Base-by-base conservation (phyloP, 2,329 filamentous ascomycete species). In the Xylariaceae sp. region DNA sequence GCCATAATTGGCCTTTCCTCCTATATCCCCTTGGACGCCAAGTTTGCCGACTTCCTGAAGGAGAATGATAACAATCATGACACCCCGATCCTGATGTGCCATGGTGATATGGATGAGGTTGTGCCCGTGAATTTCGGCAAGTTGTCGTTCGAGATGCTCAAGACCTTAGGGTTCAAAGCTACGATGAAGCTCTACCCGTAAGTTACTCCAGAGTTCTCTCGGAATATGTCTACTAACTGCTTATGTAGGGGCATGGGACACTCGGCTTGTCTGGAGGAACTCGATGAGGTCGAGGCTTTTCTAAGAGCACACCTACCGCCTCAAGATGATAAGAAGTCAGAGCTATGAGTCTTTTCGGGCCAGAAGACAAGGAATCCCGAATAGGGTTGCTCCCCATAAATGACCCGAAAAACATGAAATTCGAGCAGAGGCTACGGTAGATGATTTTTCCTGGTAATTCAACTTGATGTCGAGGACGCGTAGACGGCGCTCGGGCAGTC, bases 41-140 rank as follows among this genome's bases (percentile, higher is more conserved):
- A 87, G 69, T 73, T 91, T 63, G 79, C 82, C 69, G 80, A 80
- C 7, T 77, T 84, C 61, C 72, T 84, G 16, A 78, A 82, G 1
- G 77, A 78, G 63, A 78, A 81, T 21, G 82, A 77, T 63, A 78
- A 81, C 52, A 92, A 91, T 73, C 85, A 87, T 73, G 79, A 89
- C 41, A 96, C 91, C 1, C 89, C 90, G 1, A 86, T 98, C 60
- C 90, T 95, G 74, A 89, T 97, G 87, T 91, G 84, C 12, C 95
- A 98, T 67, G 95, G 95, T n/a, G 83, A 87, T 59, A 76, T 75
- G 0, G 93, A 99, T 72, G 81, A 81, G 14, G 77, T 96, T 2
- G 89, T 97, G 7, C 81, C 80, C 64, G 82, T 86, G 43, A 76
- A 82, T 53, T 88, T 89, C 73, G 93, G 90, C 14, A 75, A 84